Conservation (phyloP, 2,329 filamentous ascomycete genomes). For the Trichoderma lentiforme region DNA sequence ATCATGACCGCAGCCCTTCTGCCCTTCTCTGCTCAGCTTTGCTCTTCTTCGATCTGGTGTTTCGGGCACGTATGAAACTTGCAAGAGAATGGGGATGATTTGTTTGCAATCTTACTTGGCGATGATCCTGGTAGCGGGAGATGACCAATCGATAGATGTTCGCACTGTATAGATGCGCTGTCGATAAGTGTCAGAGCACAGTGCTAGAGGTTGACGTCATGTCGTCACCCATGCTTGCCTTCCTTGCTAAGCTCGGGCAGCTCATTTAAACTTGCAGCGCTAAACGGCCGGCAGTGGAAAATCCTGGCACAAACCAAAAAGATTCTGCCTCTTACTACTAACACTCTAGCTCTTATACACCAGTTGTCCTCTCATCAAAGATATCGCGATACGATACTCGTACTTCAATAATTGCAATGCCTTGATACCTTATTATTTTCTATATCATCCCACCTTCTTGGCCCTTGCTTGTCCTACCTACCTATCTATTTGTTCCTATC, state of each 20-base stretch:
- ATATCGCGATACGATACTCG: not conserved
- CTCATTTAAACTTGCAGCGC: not conserved
- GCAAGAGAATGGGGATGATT: not conserved
- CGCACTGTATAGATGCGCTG: not conserved
- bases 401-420: not conserved
- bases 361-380: not conserved
- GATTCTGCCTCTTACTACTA: not conserved
- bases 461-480: not conserved
- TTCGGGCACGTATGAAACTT: not conserved
- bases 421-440: not conserved
- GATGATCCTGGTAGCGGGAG: not conserved
- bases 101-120: not conserved
- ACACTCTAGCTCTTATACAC: not conserved
- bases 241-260: not conserved
- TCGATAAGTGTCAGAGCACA: not conserved
- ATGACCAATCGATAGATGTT: not conserved
- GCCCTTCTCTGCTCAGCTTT: not conserved
- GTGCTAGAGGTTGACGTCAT: not conserved
- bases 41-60: not conserved
- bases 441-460: not conserved
- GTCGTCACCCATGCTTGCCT: not conserved
- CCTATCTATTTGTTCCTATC: not conserved
- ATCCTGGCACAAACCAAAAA: not conserved
- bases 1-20: constrained; percentile 24
- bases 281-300: not conserved